Conservation (phyloP, 2,329 filamentous ascomycete genomes). For the Zymoseptoria brevis region DNA sequence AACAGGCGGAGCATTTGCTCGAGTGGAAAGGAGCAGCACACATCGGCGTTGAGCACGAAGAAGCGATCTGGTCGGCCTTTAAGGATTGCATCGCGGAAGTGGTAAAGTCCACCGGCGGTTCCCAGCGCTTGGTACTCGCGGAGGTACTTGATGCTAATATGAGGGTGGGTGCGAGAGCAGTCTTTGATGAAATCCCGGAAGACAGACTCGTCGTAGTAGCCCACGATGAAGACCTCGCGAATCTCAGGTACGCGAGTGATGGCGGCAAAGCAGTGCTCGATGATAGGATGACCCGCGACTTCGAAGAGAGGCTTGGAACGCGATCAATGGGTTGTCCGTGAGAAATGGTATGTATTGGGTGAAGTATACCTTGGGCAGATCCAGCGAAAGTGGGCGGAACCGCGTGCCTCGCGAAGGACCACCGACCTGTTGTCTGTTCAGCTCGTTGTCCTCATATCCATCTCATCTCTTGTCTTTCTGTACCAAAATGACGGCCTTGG, state of each 20-base stretch:
- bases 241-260: constrained; percentile 85
- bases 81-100: constrained; percentile 97
- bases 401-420: constrained; percentile 92
- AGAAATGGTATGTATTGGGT: constrained; percentile 9
- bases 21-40: constrained; percentile 97
- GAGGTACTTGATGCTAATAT: constrained; percentile 86
- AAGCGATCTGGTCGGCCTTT: constrained; percentile 91
- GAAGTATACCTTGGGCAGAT: constrained; percentile 74
- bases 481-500: constrained; percentile 94
- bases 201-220: constrained; percentile 95
- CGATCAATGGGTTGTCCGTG: not conserved
- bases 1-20: constrained; percentile 93
- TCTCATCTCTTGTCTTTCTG: constrained; percentile 19
- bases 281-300: constrained; percentile 94
- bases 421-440: constrained; percentile 54
- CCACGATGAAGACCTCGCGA: constrained; percentile 94
- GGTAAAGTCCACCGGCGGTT: constrained; percentile 93
- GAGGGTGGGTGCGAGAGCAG: constrained; percentile 72
- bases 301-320: constrained; percentile 77
- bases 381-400: constrained; percentile 88
- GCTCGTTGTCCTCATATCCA: not conserved
- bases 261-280: constrained; percentile 93
- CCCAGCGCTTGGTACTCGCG: constrained; percentile 95
- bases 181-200: constrained; percentile 99
- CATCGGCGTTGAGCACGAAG: constrained; percentile 96